Base-by-base conservation (phyloP, 257 asterid species). In the Prunella vulgaris region DNA sequence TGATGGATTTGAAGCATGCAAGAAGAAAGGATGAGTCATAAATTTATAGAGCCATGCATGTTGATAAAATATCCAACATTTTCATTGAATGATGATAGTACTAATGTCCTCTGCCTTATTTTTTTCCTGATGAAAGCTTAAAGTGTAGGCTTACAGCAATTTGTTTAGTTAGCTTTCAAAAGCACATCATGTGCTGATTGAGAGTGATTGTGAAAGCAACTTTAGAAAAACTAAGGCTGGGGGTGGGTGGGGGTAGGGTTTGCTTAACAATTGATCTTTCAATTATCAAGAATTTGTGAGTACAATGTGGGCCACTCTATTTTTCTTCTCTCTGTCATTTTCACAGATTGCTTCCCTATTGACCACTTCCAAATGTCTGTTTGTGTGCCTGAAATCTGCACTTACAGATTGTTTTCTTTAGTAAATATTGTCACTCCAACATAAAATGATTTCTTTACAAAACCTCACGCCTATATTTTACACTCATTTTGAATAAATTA, bases 171-270 rank as follows among this genome's bases (percentile, higher is more conserved):
- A 48, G 78, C 66, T 74, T 68, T 78, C 48, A 63, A 76, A 75
- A 83, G 88, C 88, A 90, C 60, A 69, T 64, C 88, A 85, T 87
- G 93, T 84, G 88, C 80, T 79, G 74, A 74, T 58, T 42, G 66
- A 67, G 76, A 82, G 83, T 73, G 79, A 83, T 68, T 67, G 72
- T 49, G 80, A 84, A 82, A 79, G 87, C 81, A 81, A 81, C 87
- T 84, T 79, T 75, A 49, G 71, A 49, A 75, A 30, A 46, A 33
- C 37, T 38, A 10, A 75, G 42, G 7, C 35, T 32, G 48, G 66
- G 65, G 38, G 48, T 46, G 35, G 53, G 74, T 63, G n/a, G 25
- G 40, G 40, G 17, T 38, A 17, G 67, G 24, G 24, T 20, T 40
- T 14, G 22, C 33, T 60, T 48, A 69, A 78, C 69, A 66, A 63